Evolutionary conservation across 1,284 basidiomycete genomes (phyloP).

Genomic region (Blastosporella zonata): DNA sequence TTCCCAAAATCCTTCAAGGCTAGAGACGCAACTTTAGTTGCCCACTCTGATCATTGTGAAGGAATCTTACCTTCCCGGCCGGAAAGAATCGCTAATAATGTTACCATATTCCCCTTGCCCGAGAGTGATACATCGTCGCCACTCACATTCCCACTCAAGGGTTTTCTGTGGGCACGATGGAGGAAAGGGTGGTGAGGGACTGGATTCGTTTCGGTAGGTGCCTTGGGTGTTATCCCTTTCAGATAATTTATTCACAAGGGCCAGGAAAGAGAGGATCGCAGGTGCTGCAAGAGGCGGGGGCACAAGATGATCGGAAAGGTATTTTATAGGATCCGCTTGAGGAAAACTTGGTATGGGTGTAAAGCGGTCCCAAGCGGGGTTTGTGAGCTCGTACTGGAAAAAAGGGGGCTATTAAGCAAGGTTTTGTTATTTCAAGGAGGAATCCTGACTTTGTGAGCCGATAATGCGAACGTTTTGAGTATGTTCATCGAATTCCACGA

Average conservation of each 20-base stretch:
- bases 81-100: conserved; percentile 43
- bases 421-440: neutral
- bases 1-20: conserved; percentile 74
- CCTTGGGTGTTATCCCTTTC: conserved; percentile 8
- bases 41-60: neutral
- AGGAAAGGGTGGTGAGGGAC: conserved; percentile 32
- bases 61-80: conserved; percentile 46
- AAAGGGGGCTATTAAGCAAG: conserved; percentile 1
- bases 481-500: conserved; percentile 47
- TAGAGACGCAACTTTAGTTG: conserved; percentile 22
- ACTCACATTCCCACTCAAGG: conserved; percentile 56
- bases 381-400: conserved; percentile 56
- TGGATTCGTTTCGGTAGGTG: conserved; percentile 34
- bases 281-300: conserved; percentile 61
- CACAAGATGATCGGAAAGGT: conserved; percentile 44
- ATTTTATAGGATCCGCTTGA: conserved; percentile 28
- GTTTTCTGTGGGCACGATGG: conserved; percentile 28
- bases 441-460: conserved; percentile 58
- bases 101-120: conserved; percentile 30
- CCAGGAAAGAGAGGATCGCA: conserved; percentile 68
- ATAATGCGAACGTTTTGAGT: conserved; percentile 60
- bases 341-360: conserved; percentile 29
- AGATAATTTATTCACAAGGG: conserved; percentile 44
- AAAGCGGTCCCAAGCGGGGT: conserved; percentile 58
- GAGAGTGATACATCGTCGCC: conserved; percentile 51